phyloP scores from a whole-genome alignment of 2,329 filamentous ascomycete genomes.

The Hysterium pulicare region DNA sequence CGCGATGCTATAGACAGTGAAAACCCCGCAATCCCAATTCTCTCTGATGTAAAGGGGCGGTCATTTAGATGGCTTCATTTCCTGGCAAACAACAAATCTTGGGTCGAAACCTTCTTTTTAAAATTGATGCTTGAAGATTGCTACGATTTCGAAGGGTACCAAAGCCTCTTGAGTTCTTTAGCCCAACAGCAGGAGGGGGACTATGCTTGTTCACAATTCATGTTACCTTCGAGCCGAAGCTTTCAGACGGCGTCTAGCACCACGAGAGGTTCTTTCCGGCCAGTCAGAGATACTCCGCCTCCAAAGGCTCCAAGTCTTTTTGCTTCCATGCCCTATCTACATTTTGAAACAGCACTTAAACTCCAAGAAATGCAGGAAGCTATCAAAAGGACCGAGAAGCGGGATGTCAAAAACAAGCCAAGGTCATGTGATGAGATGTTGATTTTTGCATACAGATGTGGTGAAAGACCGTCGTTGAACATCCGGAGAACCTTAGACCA shows the following conservation, averaged over 20 bases:
- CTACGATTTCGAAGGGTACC: slow-evolving; percentile 62
- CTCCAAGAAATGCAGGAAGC: slow-evolving; percentile 56
- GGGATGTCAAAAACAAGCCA: slow-evolving; percentile 19
- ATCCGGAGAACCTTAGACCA: slow-evolving; percentile 63
- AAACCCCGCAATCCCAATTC: slow-evolving; percentile 33
- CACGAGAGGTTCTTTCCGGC: no score
- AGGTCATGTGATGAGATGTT: slow-evolving; percentile 45
- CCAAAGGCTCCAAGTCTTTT: slow-evolving; percentile 32
- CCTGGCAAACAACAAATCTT: slow-evolving; percentile 53
- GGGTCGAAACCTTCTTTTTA: slow-evolving; percentile 61
- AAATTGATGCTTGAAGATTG: slow-evolving; percentile 64
- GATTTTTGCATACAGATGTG: slow-evolving; percentile 47
- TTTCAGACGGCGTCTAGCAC: no score
- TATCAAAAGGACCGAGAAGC: slow-evolving; percentile 39
- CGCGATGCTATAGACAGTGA: slow-evolving; percentile 28
- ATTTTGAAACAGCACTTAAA: slow-evolving; percentile 59
- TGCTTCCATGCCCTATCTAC: slow-evolving; percentile 62
- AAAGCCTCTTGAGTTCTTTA: slow-evolving; percentile 59
- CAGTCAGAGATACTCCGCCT: no score
- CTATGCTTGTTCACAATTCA: slow-evolving; percentile 58
- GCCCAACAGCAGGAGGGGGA: slow-evolving; percentile 60
- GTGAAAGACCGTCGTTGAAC: slow-evolving; percentile 50
- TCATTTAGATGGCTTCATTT: slow-evolving; percentile 46
- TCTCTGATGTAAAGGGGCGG: slow-evolving; percentile 41
- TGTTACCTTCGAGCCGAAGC: slow-evolving; percentile 57